A percentile compares a stretch with the other conserved stretches of the same genome.
Evolutionary conservation across 495 filamentous ascomycete genomes (phyloP).

Genomic region (Neurospora cerealis): DNA sequence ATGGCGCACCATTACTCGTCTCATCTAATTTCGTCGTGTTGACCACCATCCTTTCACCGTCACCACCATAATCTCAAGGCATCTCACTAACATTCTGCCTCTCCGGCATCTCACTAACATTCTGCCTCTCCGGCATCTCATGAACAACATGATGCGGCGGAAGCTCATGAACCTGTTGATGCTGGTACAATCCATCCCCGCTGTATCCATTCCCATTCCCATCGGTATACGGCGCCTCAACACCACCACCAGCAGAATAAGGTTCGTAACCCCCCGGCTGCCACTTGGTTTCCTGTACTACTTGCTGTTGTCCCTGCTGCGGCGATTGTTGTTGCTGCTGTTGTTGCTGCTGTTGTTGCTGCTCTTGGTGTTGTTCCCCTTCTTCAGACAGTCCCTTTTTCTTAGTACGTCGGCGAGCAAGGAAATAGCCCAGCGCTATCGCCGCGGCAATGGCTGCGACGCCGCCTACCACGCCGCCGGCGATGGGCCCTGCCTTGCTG

Average conservation of each 20-base stretch:
- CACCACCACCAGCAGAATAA: not conserved
- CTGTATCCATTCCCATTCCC: not conserved
- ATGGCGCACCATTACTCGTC: not conserved
- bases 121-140: not conserved
- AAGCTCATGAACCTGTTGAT: not conserved
- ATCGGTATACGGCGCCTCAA: not conserved
- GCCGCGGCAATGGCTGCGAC: not conserved
- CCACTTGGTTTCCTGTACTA: not conserved
- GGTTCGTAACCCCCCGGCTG: not conserved
- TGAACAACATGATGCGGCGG: not conserved
- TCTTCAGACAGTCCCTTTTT: not conserved
- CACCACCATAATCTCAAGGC: not conserved
- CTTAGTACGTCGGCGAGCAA: not conserved
- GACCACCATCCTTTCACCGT: not conserved
- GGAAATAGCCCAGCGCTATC: not conserved
- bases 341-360: not conserved
- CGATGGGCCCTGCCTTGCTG: not conserved
- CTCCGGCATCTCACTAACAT: too few species aligned
- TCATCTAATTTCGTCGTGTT: not conserved
- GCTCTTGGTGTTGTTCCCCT: not conserved
- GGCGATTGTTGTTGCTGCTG: not conserved
- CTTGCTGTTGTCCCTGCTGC: not conserved
- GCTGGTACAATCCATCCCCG: not conserved
- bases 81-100: not conserved
- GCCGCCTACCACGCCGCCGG: constrained; percentile 13